Evolutionary conservation across 805 yeast genomes (phyloP), one percentile per base, ranked within the genome.

Genomic region (Candida dajiaensis): DNA sequence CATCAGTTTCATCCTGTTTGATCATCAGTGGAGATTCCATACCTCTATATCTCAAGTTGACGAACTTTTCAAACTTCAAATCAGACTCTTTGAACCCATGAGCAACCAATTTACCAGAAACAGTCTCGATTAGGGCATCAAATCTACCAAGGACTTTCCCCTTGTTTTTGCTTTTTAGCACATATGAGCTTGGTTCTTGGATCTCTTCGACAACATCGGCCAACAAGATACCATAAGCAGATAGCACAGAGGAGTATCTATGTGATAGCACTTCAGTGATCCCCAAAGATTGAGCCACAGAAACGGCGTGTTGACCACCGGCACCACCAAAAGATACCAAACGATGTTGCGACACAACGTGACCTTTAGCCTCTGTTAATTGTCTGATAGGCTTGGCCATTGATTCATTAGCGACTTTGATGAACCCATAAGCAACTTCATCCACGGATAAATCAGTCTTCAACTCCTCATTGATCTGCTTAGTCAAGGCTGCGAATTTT

Each of bases 381-480:
- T 85, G 81, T 48, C 96, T 73, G 45, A 89, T 85, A 2, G 96
- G 96, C 50, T 95, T 75, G n/a, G 94, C 85, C 96, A 89, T 89
- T 1, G 89, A 71, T 56, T 86, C 95, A 57, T 85, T 83, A 1
- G 96, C 96, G 7, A 89, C 95, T 51, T 81, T 76, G 44, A 89
- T 64, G 61, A 87, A 89, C 0, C 96, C 96, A 53, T 72, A 71
- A 0, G 96, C 96, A 10, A 88, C 83, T 53, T 83, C 81, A 50
- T 85, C 80, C 0, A 81, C 68, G 0, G 85, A 59, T 65, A 81
- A 65, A 20, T 59, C 44, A 9, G 66, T 48, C 8, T 55, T 59
- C 15, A 69, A 49, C 40, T 72, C 73, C 5, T 58, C 52, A 55
- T 87, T 86, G 48, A 88, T 85, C 40, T 61, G 55, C 9, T 66